Evolutionary conservation across 2,329 filamentous ascomycete species (phyloP).

Genomic region (Colletotrichum graminicola): DNA sequence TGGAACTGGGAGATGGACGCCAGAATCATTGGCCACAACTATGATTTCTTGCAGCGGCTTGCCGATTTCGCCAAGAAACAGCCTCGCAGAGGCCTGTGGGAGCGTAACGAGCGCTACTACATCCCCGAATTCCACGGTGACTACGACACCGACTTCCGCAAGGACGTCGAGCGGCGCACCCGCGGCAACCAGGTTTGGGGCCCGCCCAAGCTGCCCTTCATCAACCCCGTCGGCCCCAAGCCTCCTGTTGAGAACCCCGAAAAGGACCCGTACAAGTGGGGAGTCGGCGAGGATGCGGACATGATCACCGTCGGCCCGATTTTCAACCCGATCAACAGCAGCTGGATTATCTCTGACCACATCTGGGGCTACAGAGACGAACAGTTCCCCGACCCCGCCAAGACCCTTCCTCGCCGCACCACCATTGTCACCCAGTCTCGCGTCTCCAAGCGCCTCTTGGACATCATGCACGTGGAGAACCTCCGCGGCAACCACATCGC

Average conservation of each 20-base stretch:
- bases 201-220: slow-evolving; percentile 67
- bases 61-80: slow-evolving; percentile 73
- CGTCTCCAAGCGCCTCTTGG: slow-evolving; percentile 77
- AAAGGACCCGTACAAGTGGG: slow-evolving; percentile 80
- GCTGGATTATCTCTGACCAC: slow-evolving; percentile 78
- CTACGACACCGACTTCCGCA: slow-evolving; percentile 76
- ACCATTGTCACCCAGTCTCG: slow-evolving; percentile 85
- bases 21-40: slow-evolving; percentile 83
- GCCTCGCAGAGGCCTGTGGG: slow-evolving; percentile 80
- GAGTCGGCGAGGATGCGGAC: slow-evolving; percentile 81
- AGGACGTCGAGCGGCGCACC: slow-evolving; percentile 68
- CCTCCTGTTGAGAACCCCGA: slow-evolving; percentile 70
- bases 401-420: slow-evolving; percentile 75
- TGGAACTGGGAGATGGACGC: slow-evolving; percentile 94
- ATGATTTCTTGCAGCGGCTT: slow-evolving; percentile 79
- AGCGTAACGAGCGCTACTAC: slow-evolving; percentile 79
- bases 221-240: slow-evolving; percentile 72
- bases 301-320: slow-evolving; percentile 82
- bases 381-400: slow-evolving; percentile 60
- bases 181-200: slow-evolving; percentile 75
- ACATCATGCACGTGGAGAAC: slow-evolving; percentile 84
- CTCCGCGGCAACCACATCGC: slow-evolving; percentile 80
- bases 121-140: slow-evolving; percentile 76
- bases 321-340: slow-evolving; percentile 79
- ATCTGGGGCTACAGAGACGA: slow-evolving; percentile 74